Percentiles rank a stretch among this genome's conserved stretches.
Conservation (phyloP, 495 filamentous ascomycete genomes). For the Aspergillus affinis region DNA sequence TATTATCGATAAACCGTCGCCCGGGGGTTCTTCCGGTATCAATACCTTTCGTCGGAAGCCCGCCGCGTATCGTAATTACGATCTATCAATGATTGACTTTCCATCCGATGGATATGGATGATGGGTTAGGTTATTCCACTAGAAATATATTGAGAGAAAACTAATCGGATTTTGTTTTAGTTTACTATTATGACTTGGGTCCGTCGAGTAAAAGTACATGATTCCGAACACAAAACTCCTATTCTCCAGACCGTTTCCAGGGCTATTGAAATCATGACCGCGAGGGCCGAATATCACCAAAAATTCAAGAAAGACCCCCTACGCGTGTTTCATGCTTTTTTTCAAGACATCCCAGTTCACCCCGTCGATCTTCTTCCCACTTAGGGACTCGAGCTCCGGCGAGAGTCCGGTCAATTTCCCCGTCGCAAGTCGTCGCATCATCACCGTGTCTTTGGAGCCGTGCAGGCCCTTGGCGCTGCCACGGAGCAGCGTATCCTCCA, state of each 20-base stretch:
- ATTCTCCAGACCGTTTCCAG: conserved; percentile 17
- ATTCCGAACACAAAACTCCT: conserved; percentile 4
- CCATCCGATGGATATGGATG: too few relatives aligned
- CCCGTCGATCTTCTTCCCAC: conserved; percentile 50
- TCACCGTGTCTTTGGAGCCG: conserved; percentile 64
- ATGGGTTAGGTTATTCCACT: too few relatives aligned
- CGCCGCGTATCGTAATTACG: background rate
- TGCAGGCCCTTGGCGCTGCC: conserved; percentile 61
- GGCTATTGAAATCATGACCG: conserved; percentile 7
- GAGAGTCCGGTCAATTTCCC: conserved; percentile 45
- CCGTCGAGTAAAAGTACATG: background rate
- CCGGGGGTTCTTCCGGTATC: conserved; percentile 12
- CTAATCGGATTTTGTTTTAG: too few relatives aligned
- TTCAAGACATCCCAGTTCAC: conserved; percentile 53
- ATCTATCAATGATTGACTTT: too few relatives aligned
- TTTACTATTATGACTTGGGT: background rate
- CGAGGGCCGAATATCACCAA: background rate
- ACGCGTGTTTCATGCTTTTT: conserved; percentile 36
- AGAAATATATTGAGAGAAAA: too few relatives aligned
- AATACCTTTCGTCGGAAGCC: conserved; percentile 13
- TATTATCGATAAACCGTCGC: background rate
- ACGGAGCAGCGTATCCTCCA: conserved; percentile 60
- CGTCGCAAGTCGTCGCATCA: conserved; percentile 63
- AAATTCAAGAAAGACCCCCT: conserved; percentile 18
- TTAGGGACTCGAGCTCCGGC: conserved; percentile 39